A percentile compares a stretch with the other conserved stretches of the same genome.
phyloP scores from a whole-genome alignment of 768 basidiomycete genomes.

The Lactarius quietus region DNA sequence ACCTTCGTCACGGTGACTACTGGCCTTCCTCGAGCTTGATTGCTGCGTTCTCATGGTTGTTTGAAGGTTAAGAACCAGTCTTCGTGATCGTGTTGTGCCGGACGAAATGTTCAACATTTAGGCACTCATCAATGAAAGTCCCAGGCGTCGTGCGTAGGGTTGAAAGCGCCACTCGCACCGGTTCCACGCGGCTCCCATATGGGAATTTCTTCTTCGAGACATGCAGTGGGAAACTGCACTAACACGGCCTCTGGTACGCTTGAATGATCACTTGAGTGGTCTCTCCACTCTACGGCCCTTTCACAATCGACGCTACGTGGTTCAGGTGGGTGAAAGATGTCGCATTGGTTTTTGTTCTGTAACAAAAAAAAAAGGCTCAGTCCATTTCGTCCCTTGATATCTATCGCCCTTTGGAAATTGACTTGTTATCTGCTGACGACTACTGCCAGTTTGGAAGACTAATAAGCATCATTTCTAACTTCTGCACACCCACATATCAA shows the following conservation, averaged over 20 bases:
- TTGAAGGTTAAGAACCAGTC: conserved; percentile 1
- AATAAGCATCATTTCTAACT: not conserved
- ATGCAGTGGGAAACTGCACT: not conserved
- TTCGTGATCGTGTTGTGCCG: not conserved
- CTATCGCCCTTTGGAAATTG: not conserved
- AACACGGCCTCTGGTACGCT: not conserved
- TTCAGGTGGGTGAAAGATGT: not conserved
- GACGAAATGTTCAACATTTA: not conserved
- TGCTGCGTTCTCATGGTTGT: not conserved
- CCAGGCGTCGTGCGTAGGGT: conserved; percentile 2
- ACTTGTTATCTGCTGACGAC: too few relatives aligned
- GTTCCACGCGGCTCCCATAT: not conserved
- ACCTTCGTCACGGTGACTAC: not conserved
- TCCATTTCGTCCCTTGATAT: not conserved
- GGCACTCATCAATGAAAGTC: not conserved
- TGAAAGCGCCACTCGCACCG: not conserved
- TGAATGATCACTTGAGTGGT: not conserved
- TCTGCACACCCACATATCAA: not conserved
- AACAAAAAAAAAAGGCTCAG: too few relatives aligned
- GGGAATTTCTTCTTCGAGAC: not conserved
- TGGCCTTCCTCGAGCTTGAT: not conserved
- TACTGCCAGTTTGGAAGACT: not conserved
- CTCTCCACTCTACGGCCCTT: not conserved
- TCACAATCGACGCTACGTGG: conserved; percentile 2
- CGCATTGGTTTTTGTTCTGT: too few relatives aligned